Percentiles rank a stretch among this genome's conserved stretches.
Conservation (phyloP, 148 eudicot species). For the Vaccinium vitisidaea region DNA sequence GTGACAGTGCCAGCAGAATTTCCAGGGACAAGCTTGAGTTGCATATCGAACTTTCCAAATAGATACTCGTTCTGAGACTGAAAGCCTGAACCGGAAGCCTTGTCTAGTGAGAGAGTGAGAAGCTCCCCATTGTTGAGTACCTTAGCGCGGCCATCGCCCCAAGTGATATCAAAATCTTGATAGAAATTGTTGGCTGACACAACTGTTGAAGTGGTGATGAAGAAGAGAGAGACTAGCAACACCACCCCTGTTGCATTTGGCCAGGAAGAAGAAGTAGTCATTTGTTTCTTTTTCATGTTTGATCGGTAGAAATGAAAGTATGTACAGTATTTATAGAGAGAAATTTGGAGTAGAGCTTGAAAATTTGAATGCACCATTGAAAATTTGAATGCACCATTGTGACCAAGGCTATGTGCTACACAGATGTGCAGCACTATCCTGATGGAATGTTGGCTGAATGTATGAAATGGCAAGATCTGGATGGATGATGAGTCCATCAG, state of each 20-base stretch:
- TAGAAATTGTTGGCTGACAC: neutral
- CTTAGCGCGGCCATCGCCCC: neutral
- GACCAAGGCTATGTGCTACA: neutral
- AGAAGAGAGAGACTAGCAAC: neutral
- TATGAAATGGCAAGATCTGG: neutral
- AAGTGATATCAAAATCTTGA: slow-evolving; percentile 3
- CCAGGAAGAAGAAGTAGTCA: neutral
- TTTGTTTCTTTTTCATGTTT: neutral
- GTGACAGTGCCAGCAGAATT: neutral
- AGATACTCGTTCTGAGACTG: neutral
- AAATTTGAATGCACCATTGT: neutral
- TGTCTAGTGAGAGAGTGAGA: neutral
- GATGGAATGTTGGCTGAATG: neutral
- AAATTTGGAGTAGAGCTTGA: neutral
- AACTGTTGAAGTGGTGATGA: neutral
- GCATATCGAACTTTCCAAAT: neutral
- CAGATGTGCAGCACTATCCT: neutral
- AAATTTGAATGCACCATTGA: neutral
- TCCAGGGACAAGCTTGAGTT: neutral
- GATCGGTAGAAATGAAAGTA: neutral
- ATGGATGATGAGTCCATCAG: neutral
- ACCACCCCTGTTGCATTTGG: neutral
- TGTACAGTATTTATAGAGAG: neutral
- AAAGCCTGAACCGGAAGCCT: neutral
- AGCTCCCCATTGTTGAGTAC: slow-evolving; percentile 1